Base-by-base conservation (phyloP, 2,329 filamentous ascomycete genomes). In the Colletotrichum sp. region DNA sequence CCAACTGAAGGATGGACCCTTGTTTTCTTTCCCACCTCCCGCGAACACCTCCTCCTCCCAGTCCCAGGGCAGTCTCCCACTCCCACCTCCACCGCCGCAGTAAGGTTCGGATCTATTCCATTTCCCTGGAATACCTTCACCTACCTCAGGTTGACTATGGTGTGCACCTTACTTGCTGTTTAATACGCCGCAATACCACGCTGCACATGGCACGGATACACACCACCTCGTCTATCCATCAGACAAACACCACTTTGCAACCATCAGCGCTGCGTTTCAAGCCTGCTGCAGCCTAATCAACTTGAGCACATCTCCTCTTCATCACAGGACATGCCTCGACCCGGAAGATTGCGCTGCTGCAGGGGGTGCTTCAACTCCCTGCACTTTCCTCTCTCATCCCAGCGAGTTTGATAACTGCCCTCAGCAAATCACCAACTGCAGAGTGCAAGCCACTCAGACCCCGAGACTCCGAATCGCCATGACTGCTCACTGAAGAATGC, bases 241-340 rank as follows among this genome's bases (percentile, higher is more conserved):
- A 73, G 54, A 57, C 54, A 57, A 29, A 57, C 54, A 57, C 13
- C 43, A 47, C 43, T 47, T 47, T 21, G 43, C 43, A 47, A 21
- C 43, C 43, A 66, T 63, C 67, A 31, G 21, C 55, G 24, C 71
- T 12, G 34, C 71, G 67, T 71, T 73, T 73, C 71, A 73, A 64
- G 68, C 62, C 68, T 71, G 68, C 71, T 70, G 43, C 62, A 73
- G 71, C n/a, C 71, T 71, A 62, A 62, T 70, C 67, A 66, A 55
- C 61, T 54, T 24, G 55, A 58, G 9, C 8, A 64, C 51, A 16
- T 69, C 38, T 29, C 6, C 38, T 38, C 54, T 54, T 29, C 66
- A 51, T 69, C 59, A 66, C 71, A 57, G 33, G 33, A 66, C 54
- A 27, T 29, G 54, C 21, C 54, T 16, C 59, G 43, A 31, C 38